Percentiles rank a stretch among this genome's conserved stretches.
Conservation (phyloP, 805 yeast genomes). For the Kazachstania bromeliacearum region DNA sequence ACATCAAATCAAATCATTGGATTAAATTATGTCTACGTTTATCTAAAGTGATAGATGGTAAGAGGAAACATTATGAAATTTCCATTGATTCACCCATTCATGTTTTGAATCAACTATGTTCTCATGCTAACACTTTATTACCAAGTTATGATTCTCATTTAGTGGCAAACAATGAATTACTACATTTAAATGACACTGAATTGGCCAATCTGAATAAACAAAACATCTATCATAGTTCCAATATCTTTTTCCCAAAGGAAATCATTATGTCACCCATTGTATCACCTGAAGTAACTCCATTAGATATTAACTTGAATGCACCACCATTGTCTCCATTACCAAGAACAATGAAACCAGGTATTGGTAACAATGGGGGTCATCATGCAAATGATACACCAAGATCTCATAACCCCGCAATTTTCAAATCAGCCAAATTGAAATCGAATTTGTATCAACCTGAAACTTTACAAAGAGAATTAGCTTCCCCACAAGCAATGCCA, state of each 20-base stretch:
- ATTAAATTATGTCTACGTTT: conserved; percentile 78
- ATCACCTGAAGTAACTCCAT: conserved; percentile 35
- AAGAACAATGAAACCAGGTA: conserved; percentile 1
- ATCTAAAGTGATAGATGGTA: conserved; percentile 54
- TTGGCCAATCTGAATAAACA: neutral
- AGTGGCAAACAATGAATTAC: neutral
- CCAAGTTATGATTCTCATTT: conserved; percentile 52
- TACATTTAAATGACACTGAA: neutral
- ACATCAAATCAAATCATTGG: conserved; percentile 92
- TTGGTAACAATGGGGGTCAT: neutral
- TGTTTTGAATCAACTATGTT: conserved; percentile 63
- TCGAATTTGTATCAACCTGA: conserved; percentile 51
- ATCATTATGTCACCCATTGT: conserved; percentile 37
- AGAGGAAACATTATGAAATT: conserved; percentile 87
- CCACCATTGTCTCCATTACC: conserved; percentile 8
- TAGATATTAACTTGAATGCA: conserved; percentile 8
- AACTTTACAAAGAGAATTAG: conserved; percentile 34
- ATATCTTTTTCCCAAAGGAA: conserved; percentile 34
- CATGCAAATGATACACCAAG: neutral
- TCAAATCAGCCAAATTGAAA: conserved; percentile 28
- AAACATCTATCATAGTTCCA: conserved; percentile 28
- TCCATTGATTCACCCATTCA: conserved; percentile 93
- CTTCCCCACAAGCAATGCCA: conserved; percentile 61
- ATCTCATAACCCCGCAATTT: conserved; percentile 3
- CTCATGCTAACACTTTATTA: conserved; percentile 67